These are phyloP conservation scores for Punica granatum DNA, from an alignment of 345 rosid genomes.

Conservation along the genomic window DNA sequence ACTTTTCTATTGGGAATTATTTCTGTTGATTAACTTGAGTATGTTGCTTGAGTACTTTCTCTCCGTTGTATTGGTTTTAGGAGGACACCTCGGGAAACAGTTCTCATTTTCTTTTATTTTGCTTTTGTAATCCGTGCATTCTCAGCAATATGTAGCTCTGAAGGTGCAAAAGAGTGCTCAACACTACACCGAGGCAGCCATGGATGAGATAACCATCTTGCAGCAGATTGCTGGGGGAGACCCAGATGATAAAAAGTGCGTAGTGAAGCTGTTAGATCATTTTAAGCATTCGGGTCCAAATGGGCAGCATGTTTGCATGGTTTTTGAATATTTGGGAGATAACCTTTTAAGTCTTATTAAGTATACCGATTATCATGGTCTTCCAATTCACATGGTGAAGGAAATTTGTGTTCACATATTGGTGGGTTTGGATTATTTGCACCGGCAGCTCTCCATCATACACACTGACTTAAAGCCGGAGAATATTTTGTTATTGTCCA, in stretches of 20 bases:
- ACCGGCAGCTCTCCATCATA: constrained; percentile 61
- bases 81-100: neutral
- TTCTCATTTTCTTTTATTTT: neutral
- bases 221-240: constrained; percentile 66
- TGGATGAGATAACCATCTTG: constrained; percentile 73
- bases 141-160: constrained; percentile 54
- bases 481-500: constrained; percentile 52
- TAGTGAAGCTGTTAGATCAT: constrained; percentile 71
- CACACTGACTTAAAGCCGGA: constrained; percentile 73
- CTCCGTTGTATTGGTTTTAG: neutral
- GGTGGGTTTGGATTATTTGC: constrained; percentile 66
- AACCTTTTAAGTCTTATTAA: constrained; percentile 64
- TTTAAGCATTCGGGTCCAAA: constrained; percentile 75
- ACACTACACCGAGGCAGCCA: constrained; percentile 69
- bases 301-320: constrained; percentile 79
- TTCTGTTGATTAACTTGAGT: neutral
- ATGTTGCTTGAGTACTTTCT: neutral
- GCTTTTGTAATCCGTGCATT: neutral
- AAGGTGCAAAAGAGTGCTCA: constrained; percentile 74
- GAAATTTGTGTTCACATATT: constrained; percentile 49
- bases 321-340: constrained; percentile 68
- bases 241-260: constrained; percentile 51
- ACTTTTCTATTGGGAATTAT: neutral
- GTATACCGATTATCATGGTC: constrained; percentile 46
- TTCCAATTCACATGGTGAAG: constrained; percentile 52